Conservation (phyloP, 2,329 filamentous ascomycete genomes). For the Hawksworthiomyces lignivorus region DNA sequence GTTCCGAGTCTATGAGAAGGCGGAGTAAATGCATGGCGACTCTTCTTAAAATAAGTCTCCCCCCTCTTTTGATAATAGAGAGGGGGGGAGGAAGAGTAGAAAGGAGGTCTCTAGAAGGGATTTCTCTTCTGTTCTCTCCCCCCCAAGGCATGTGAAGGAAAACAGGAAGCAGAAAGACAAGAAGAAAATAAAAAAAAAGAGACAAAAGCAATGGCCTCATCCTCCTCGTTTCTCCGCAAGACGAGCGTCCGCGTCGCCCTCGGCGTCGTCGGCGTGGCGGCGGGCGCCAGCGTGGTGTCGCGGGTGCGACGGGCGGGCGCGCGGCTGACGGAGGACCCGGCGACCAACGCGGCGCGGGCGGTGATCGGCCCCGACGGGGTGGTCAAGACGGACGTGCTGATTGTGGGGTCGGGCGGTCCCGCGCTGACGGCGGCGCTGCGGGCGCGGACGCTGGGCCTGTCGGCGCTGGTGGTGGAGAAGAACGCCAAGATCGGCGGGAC, state of each 20-base stretch:
- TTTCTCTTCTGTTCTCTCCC: too few relatives aligned
- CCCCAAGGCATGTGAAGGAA: too few relatives aligned
- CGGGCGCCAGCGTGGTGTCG: constrained; percentile 5
- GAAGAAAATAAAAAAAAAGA: too few relatives aligned
- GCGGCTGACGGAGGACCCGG: constrained; percentile 7
- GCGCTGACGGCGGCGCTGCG: constrained; percentile 25
- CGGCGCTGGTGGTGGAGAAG: constrained; percentile 26
- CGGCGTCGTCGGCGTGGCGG: constrained; percentile 3
- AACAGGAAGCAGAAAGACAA: too few relatives aligned
- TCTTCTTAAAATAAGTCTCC: too few relatives aligned
- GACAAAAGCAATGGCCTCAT: constrained; percentile 4
- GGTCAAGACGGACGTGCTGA: constrained; percentile 17
- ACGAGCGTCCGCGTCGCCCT: constrained; percentile 4
- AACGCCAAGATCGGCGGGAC: constrained; percentile 25
- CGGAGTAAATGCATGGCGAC: too few relatives aligned
- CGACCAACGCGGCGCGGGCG: constrained; percentile 5
- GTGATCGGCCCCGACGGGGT: constrained; percentile 5
- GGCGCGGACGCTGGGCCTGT: constrained; percentile 17
- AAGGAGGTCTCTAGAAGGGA: too few relatives aligned
- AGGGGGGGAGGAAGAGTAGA: too few relatives aligned
- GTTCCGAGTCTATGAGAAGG: too few relatives aligned
- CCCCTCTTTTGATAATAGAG: too few relatives aligned
- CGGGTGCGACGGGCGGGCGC: constrained; percentile 4
- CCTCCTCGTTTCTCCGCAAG: constrained; percentile 1
- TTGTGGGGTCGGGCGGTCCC: constrained; percentile 26